A percentile compares a stretch with the other conserved stretches of the same genome.
These are phyloP conservation scores for Ophiostoma australiae DNA, from an alignment of 2,329 filamentous ascomycete species.

Conservation along the genomic window DNA sequence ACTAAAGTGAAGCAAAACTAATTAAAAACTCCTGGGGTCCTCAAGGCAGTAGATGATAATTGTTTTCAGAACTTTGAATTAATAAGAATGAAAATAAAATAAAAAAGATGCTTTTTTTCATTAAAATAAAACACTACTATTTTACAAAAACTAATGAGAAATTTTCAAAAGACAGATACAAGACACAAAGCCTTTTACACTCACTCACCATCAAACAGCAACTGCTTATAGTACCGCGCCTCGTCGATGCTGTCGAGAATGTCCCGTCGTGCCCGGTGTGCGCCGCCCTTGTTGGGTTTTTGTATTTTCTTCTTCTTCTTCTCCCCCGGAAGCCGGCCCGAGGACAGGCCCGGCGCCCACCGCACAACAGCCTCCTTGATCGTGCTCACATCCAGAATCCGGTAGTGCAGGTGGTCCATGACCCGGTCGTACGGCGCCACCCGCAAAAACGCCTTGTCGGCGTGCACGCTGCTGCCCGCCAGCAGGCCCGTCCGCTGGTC, in stretches of 20 bases:
- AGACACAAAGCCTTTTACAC: background rate
- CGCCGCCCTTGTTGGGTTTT: constrained; percentile 55
- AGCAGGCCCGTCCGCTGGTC: constrained; percentile 63
- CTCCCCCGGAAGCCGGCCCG: background rate
- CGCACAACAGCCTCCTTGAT: constrained; percentile 85
- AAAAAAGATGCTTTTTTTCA: background rate
- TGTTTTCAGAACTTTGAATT: no score
- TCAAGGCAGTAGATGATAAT: no score
- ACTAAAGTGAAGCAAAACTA: no score
- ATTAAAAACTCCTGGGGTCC: no score
- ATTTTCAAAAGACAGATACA: background rate
- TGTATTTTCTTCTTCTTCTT: background rate
- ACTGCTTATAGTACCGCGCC: constrained; percentile 73
- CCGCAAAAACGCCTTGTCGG: constrained; percentile 75
- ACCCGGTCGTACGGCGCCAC: constrained; percentile 69
- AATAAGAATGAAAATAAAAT: no score
- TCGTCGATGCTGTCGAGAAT: constrained; percentile 94
- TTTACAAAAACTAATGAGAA: background rate
- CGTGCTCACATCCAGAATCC: constrained; percentile 85
- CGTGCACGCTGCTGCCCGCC: constrained; percentile 90
- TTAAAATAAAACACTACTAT: background rate
- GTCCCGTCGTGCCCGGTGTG: constrained; percentile 81
- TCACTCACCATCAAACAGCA: constrained; percentile 25
- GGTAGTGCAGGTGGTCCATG: constrained; percentile 75
- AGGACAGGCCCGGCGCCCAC: constrained; percentile 55